Evolutionary conservation across 805 yeast genomes (phyloP).

Genomic region (Metschnikowia lunata): DNA sequence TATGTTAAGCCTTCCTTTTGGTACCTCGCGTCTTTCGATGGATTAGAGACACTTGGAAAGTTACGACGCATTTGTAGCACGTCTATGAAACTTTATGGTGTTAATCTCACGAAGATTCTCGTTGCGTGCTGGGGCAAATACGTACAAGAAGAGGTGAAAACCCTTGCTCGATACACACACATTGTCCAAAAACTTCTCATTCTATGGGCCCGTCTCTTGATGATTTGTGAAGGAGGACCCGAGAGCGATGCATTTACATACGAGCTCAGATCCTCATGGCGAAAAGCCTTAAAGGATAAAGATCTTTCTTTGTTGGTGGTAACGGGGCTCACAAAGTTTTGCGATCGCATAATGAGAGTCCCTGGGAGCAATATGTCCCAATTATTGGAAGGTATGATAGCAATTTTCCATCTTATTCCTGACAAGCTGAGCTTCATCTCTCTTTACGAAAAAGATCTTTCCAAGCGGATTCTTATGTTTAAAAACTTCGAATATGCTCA

Average conservation of each 20-base stretch:
- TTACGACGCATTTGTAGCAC: not conserved
- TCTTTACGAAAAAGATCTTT: constrained; percentile 32
- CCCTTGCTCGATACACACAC: not conserved
- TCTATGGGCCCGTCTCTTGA: constrained; percentile 12
- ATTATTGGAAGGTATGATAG: constrained; percentile 11
- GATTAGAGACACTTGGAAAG: too few species aligned
- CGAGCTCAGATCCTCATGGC: constrained; percentile 30
- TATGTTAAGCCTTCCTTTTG: constrained; percentile 22
- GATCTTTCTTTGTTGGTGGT: constrained; percentile 17
- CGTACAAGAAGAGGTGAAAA: not conserved
- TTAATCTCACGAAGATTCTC: constrained; percentile 20
- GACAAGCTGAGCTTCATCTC: constrained; percentile 32
- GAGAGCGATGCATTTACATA: constrained; percentile 23
- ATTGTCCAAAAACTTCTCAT: constrained; percentile 14
- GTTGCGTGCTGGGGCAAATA: constrained; percentile 25
- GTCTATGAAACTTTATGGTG: constrained; percentile 14
- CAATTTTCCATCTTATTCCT: constrained; percentile 29
- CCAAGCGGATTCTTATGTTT: constrained; percentile 31
- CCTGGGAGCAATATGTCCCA: constrained; percentile 12
- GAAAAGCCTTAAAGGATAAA: constrained; percentile 15
- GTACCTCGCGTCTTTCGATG: constrained; percentile 9
- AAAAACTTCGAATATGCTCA: constrained; percentile 16
- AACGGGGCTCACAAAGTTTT: constrained; percentile 26
- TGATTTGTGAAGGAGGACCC: constrained; percentile 6
- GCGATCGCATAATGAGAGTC: constrained; percentile 28